Evolutionary conservation across 495 filamentous ascomycete species (phyloP), one percentile per base, ranked within the genome.

Genomic region (Sporormia fimetaria): DNA sequence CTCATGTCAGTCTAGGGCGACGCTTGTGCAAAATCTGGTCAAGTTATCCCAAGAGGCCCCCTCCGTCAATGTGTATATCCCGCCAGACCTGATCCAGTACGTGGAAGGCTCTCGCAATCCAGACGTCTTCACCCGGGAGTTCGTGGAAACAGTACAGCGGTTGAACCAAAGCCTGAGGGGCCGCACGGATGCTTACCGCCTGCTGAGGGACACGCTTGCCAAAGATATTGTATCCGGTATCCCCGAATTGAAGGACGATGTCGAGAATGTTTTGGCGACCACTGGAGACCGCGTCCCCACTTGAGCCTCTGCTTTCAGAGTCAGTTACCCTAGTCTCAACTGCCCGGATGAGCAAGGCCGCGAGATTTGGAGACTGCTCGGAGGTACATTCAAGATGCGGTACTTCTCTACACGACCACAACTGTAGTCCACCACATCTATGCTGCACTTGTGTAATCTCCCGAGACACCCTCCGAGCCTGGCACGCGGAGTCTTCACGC

Each of bases 111-210:
- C 85, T 9, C 81, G 90, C 30, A 99, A 99, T 65, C 90, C 90
- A 10, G 88, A 96, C 59, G 94, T 99, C 63, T 99, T 95, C 68
- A 96, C 88, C 37, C 74, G 90, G 25, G 87, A 96, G 65, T 94
- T 95, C 55, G 86, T 96, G 32, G 92, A 98, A 75, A 67, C 84
- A 14, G 83, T 85, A 16, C 74, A 88, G 59, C 71, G 77, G 47
- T 68, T 73, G 22, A 96, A 96, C 58, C 87, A 94, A 64, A 69
- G 80, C 42, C 63, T 88, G 53, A 80, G 81, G 54, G 90, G 90
- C 15, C 87, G 86, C 68, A 72, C 70, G 57, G 70, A 76, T 63
- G 92, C 86, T 12, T 94, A 93, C 63, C 66, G 67, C 3, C 56
- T 59, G 12, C 93, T 99, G 57, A 65, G 83, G 35, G 83, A 96